These are phyloP conservation scores for Talaromyces sp. DNA, from an alignment of 2,329 filamentous ascomycete species.

Conservation along the genomic window DNA sequence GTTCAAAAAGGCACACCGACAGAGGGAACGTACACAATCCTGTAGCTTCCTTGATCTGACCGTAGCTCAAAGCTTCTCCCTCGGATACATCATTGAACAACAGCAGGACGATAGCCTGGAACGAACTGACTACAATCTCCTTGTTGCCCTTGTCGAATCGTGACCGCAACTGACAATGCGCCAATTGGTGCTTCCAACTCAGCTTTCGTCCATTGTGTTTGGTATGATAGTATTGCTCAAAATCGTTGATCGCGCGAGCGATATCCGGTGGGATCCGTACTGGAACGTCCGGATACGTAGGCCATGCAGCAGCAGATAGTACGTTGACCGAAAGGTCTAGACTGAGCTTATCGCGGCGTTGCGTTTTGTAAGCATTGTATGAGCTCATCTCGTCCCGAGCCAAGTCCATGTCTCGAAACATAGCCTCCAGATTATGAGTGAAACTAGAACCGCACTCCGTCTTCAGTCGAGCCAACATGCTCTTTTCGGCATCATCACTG, in stretches of 20 bases:
- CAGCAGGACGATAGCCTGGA: constrained; percentile 85
- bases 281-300: constrained; percentile 74
- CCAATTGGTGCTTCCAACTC: constrained; percentile 89
- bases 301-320: constrained; percentile 89
- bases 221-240: constrained; percentile 78
- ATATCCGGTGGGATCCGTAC: constrained; percentile 74
- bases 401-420: constrained; percentile 98
- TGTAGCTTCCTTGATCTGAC: constrained; percentile 69
- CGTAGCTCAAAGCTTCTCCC: constrained; percentile 66
- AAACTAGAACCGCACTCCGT: constrained; percentile 91
- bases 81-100: constrained; percentile 73
- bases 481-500: constrained; percentile 90
- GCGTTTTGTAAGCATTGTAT: constrained; percentile 68
- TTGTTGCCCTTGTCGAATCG: constrained; percentile 75
- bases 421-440: constrained; percentile 95
- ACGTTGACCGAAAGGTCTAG: constrained; percentile 83
- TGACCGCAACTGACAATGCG: constrained; percentile 81
- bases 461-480: constrained; percentile 88
- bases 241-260: constrained; percentile 70
- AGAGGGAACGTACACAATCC: constrained; percentile 57
- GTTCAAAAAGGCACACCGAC: constrained; percentile 4
- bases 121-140: constrained; percentile 84
- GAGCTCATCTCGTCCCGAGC: constrained; percentile 88
- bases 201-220: constrained; percentile 87
- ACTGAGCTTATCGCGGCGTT: constrained; percentile 54